These are phyloP conservation scores for Basipetospora sp. DNA, from an alignment of 2,329 filamentous ascomycete species.

Conservation along the genomic window DNA sequence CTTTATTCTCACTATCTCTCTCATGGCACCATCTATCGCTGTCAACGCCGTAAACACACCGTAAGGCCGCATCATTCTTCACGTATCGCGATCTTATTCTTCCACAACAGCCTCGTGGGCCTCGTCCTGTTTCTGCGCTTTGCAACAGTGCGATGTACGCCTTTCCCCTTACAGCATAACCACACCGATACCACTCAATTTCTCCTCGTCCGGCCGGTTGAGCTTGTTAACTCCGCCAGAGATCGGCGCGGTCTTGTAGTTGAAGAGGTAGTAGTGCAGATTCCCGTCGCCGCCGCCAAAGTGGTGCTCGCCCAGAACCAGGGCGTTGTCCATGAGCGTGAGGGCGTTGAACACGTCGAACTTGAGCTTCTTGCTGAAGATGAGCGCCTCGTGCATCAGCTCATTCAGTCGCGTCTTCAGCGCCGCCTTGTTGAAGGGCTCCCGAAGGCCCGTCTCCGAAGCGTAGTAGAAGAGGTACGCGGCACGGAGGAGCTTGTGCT, in stretches of 20 bases:
- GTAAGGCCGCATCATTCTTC: too few relatives aligned
- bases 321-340: constrained; percentile 79
- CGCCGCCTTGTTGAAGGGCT: constrained; percentile 36
- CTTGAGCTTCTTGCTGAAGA: constrained; percentile 66
- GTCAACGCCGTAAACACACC: too few relatives aligned
- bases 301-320: constrained; percentile 87
- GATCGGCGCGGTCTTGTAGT: constrained; percentile 81
- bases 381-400: constrained; percentile 70
- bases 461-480: constrained; percentile 98
- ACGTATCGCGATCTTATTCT: too few relatives aligned
- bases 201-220: constrained; percentile 62
- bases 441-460: constrained; percentile 57
- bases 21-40: too few relatives aligned
- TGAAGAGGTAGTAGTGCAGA: constrained; percentile 94
- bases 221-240: constrained; percentile 67
- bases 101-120: background rate
- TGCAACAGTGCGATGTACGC: too few relatives aligned
- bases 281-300: constrained; percentile 90
- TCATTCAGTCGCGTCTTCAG: constrained; percentile 68
- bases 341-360: constrained; percentile 97
- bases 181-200: constrained; percentile 75
- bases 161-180: constrained; percentile 48
- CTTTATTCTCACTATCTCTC: too few relatives aligned
- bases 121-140: too few relatives aligned
- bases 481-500: constrained; percentile 67